Evolutionary conservation across 306 rosid genomes (phyloP), one percentile per base, ranked within the genome.

Genomic region (Lathyrus aphaca): DNA sequence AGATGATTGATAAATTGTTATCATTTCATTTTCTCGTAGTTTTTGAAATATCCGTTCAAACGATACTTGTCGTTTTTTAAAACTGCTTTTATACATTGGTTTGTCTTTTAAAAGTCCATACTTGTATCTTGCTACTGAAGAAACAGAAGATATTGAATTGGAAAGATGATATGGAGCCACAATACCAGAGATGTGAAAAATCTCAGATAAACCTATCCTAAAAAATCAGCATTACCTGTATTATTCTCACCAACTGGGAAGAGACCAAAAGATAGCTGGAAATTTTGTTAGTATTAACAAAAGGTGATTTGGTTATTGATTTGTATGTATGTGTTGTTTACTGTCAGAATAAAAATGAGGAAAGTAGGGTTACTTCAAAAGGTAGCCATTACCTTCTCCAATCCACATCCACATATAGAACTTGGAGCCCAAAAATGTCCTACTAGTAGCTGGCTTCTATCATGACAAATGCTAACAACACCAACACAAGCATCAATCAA

Each of bases 91-190:
- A 9, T 32, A 10, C 0, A 8, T 6, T 32, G 38, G 65, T 32
- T 32, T 45, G n/a, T 32, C 97, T 81, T 77, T 81, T 76, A 80
- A 91, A 16, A 14, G 19, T 14, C 18, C 48, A 43, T 13, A 43
- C 27, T 49, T 17, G 27, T 49, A 18, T 65, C 75, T 67, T 54
- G 46, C 43, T 79, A 86, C 91, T 93, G 96, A 79, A 90, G 98
- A 87, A 93, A 93, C 77, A 90, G 79, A 61, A 96, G 94, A 16
- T 48, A 93, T 90, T 74, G 97, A 90, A 82, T 88, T 88, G 63
- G 98, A 90, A 29, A 85, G 80, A 73, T 56, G 0, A 13, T 90
- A 94, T 0, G 87, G 8, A 19, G 87, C 82, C 85, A 86, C 97
- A 49, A 3, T 57, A 43, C 85, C 84, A 66, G 94, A 76, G 55